Evolutionary conservation across 75 land plant species (phyloP), one percentile per base, ranked within the genome.

Genomic region (Ceratopteris richardii): DNA sequence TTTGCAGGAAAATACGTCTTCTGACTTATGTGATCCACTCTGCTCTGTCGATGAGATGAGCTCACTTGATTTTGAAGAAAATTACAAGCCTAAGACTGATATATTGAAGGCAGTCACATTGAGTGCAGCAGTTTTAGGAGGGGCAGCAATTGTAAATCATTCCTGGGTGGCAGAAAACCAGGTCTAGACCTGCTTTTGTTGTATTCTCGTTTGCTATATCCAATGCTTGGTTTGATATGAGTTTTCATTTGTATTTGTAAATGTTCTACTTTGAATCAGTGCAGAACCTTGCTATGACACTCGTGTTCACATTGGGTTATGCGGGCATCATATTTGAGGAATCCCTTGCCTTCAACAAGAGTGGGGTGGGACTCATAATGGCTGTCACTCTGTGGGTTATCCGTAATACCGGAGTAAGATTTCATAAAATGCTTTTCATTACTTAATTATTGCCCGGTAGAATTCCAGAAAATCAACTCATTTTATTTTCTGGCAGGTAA

Each of bases 121-220:
- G 53, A 63, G 85, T 67, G 87, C 82, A 39, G 66, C 76, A 37
- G 75, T 83, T 50, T 46, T 63, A 21, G 74, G 66, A 11, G 90
- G 87, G 27, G 72, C 81, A 12, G 79, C 78, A 21, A 81, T 88
- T 36, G 70, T 94, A 36, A 90, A 94, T 62, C 96, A 89, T 56
- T 86, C 98, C 2, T 94, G 98, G 98, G 98, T 94, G 29, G 90
- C 96, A 55, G 87, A 77, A n/a, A 82, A 94, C 70, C 98, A 94
- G 90, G 96, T 85, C 23, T 24, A 13, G 10, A 0, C 19, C 52
- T 60, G 29, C 36, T 14, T 52, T 33, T 9, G 9, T 33, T 33
- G n/a, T n/a, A n/a, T n/a, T n/a, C n/a, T n/a, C n/a, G n/a, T n/a
- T n/a, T n/a, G n/a, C n/a, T n/a, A n/a, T n/a, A n/a, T n/a, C n/a